Conservation (phyloP, 208 protist species). For the Trypanosomatidae sp. region DNA sequence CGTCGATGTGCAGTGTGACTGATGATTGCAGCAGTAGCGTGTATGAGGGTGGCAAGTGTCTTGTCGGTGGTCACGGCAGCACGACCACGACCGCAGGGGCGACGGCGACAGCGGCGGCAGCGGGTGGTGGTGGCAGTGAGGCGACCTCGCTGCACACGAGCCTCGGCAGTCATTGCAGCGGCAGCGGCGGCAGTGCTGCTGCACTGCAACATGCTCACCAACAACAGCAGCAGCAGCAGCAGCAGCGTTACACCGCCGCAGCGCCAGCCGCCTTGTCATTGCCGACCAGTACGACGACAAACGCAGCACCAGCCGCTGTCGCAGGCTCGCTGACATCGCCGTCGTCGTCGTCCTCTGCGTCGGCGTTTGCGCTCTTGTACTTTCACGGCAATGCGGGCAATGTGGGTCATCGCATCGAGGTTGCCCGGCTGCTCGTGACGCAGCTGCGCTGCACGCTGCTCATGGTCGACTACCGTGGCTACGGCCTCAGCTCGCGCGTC, state of each 20-base stretch:
- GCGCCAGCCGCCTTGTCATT: not conserved
- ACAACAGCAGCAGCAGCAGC: slow-evolving; percentile 1
- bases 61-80: no score
- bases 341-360: not conserved
- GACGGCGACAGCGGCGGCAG: not conserved
- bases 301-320: not conserved
- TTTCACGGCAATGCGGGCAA: slow-evolving; percentile 91
- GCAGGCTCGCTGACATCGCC: not conserved
- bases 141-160: not conserved
- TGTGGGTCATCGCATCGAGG: slow-evolving; percentile 72
- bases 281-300: not conserved
- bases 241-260: not conserved
- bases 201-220: no score
- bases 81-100: not conserved
- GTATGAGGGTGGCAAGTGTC: no score
- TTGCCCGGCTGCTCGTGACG: slow-evolving; percentile 36
- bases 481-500: slow-evolving; percentile 45
- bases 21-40: no score
- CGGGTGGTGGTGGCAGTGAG: not conserved
- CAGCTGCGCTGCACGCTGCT: slow-evolving; percentile 55
- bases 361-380: slow-evolving; percentile 63
- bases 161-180: not conserved
- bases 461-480: slow-evolving; percentile 89
- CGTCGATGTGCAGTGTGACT: no score
- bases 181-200: not conserved